These are phyloP conservation scores for Auricularia sp. DNA, from an alignment of 768 basidiomycete species.

Conservation along the genomic window DNA sequence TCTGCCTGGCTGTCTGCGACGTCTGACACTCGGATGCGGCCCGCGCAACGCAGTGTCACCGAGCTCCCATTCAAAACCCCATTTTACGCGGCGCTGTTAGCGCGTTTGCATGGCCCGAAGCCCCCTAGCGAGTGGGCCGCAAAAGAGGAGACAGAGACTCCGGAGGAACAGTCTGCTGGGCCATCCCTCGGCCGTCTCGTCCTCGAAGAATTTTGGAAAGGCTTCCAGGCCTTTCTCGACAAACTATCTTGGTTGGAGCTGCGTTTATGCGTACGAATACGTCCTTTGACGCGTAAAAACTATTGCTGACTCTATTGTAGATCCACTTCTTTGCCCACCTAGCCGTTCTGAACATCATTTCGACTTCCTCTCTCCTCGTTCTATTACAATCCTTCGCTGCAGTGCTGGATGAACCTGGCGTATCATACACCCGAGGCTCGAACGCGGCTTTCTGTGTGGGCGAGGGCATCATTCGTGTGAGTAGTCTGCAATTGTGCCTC, in stretches of 20 bases:
- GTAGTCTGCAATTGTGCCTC: background rate
- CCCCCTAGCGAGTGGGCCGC: conserved; percentile 32
- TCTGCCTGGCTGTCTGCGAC: no score
- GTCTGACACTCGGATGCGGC: background rate
- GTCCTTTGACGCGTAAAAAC: background rate
- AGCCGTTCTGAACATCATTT: conserved; percentile 63
- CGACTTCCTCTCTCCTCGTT: conserved; percentile 65
- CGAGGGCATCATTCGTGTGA: conserved; percentile 60
- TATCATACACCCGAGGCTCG: conserved; percentile 76
- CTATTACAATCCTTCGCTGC: conserved; percentile 76
- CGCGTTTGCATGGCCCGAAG: conserved; percentile 34
- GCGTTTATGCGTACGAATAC: conserved; percentile 61
- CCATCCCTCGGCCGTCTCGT: conserved; percentile 56
- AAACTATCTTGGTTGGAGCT: conserved; percentile 86
- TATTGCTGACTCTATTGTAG: conserved; percentile 28
- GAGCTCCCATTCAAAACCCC: conserved; percentile 94
- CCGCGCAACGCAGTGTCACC: conserved; percentile 45
- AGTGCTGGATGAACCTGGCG: conserved; percentile 83
- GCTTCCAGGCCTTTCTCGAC: conserved; percentile 81
- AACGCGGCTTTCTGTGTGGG: conserved; percentile 71
- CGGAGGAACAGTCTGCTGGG: conserved; percentile 15
- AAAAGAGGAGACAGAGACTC: conserved; percentile 22
- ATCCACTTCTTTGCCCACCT: conserved; percentile 91
- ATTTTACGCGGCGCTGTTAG: conserved; percentile 73
- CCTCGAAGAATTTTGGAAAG: conserved; percentile 83